Evolutionary conservation across 2,329 filamentous ascomycete species (phyloP).

Genomic region (Colletotrichum melonis): DNA sequence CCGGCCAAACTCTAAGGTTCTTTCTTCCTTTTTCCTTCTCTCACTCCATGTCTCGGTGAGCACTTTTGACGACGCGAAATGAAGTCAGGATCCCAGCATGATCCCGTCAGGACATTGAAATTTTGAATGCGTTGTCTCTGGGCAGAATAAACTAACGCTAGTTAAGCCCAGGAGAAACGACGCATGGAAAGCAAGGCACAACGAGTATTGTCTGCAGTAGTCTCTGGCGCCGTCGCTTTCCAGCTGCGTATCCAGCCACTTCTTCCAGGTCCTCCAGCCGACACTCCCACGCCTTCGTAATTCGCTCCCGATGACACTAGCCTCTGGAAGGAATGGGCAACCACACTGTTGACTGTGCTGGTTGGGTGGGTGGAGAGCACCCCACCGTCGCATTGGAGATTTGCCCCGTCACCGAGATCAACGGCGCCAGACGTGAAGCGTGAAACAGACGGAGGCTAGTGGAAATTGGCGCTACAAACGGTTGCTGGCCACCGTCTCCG

Average conservation of each 20-base stretch:
- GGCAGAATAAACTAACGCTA: slow-evolving; percentile 5
- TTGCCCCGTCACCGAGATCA: neutral
- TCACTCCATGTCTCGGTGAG: slow-evolving; percentile 2
- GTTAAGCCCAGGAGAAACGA: neutral
- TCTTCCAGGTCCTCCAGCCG: neutral
- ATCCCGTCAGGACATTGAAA: slow-evolving; percentile 9
- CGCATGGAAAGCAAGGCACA: slow-evolving; percentile 33
- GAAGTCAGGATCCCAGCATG: slow-evolving; percentile 20
- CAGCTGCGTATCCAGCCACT: slow-evolving; percentile 9
- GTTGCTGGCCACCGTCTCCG: slow-evolving; percentile 1
- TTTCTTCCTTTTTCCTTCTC: neutral
- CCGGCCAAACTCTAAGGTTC: neutral
- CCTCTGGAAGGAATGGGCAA: slow-evolving; percentile 10
- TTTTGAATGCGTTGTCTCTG: slow-evolving; percentile 16
- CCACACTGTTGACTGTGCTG: neutral
- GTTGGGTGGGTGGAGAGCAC: slow-evolving; percentile 12
- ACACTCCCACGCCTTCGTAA: neutral
- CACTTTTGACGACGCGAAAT: slow-evolving; percentile 8
- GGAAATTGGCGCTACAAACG: neutral
- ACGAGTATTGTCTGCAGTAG: slow-evolving; percentile 20
- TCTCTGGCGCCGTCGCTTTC: slow-evolving; percentile 19
- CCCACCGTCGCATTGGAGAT: slow-evolving; percentile 10
- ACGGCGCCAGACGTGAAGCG: slow-evolving; percentile 1
- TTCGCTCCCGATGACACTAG: slow-evolving; percentile 5
- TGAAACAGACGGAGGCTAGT: slow-evolving; percentile 19